Evolutionary conservation across 2,329 filamentous ascomycete species (phyloP), one percentile per base, ranked within the genome.

Genomic region (Fusarium newnesense): DNA sequence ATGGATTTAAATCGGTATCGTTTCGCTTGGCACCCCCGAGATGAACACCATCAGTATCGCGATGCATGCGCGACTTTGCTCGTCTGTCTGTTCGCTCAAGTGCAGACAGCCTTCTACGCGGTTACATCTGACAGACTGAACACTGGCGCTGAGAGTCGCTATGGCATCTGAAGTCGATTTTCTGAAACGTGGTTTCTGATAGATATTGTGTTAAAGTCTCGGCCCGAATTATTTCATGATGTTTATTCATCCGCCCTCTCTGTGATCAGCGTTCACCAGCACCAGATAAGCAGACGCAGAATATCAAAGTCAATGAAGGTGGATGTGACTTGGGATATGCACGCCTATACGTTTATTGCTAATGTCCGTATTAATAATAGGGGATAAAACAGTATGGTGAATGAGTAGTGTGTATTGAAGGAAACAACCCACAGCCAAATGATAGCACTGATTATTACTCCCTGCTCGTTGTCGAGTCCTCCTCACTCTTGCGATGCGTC

Each of bases 21-120:
- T 75, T 73, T 75, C 67, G 66, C 73, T 71, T 73, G 72, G 69
- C 65, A 73, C 34, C 49, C 43, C 64, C 63, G 61, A 72, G 72
- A 74, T 74, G 68, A 72, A 65, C 72, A 75, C 71, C 61, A 60
- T 52, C 57, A 58, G 47, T 40, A 52, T 57, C 49, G 42, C 49
- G 42, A 54, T 67, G 64, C 64, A 67, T 72, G 69, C 69, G 70
- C 70, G 70, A 73, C 70, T 73, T 73, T 71, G 60, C 32, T 57
- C 39, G 34, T 36, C 40, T 61, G 43, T 47, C 49, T 54, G 44
- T 63, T 71, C 49, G 58, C 37, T 40, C 39, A 37, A 24, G 26
- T 12, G 34, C 28, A 43, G 43, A 53, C 47, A 69, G 63, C 34
- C 12, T 64, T 54, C 47, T n/a, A 61, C 36, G 19, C 43, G 36